phyloP scores from a whole-genome alignment of 2,329 filamentous ascomycete genomes.

The Hypoxylon rubiginosum region DNA sequence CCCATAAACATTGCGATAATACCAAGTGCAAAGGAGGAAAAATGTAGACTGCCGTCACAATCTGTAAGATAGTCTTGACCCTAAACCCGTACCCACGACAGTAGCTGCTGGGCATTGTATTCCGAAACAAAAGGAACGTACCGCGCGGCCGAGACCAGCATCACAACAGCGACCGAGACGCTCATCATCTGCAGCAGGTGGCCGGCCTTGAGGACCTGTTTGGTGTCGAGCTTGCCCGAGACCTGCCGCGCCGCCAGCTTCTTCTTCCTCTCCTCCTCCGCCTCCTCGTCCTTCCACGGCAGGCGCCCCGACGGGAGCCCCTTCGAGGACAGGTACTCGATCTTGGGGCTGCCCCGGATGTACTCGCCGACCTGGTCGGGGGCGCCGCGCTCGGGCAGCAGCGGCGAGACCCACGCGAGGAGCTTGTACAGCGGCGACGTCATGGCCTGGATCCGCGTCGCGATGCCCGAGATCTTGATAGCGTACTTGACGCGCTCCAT shows the following conservation, averaged over 20 bases:
- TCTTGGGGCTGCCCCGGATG: slow-evolving; percentile 1
- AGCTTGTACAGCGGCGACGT: not conserved
- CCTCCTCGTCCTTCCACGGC: slow-evolving; percentile 5
- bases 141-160: not conserved
- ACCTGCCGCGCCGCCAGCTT: not conserved
- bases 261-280: not conserved
- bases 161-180: not conserved
- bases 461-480: slow-evolving; percentile 7
- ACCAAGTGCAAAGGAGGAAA: too few relatives aligned
- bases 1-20: too few relatives aligned
- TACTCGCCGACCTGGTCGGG: not conserved
- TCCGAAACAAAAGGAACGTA: not conserved
- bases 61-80: not conserved
- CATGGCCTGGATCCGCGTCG: slow-evolving; percentile 2
- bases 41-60: too few relatives aligned
- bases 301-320: not conserved
- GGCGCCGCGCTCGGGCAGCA: slow-evolving; percentile 4
- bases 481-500: not conserved
- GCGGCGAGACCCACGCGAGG: not conserved
- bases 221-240: not conserved
- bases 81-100: slow-evolving; percentile 2
- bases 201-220: not conserved
- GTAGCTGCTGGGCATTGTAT: not conserved
- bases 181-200: not conserved
- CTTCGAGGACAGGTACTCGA: not conserved